Evolutionary conservation across 805 yeast genomes (phyloP), one percentile per base, ranked within the genome.

Genomic region (Hanseniaspora valbyensis): DNA sequence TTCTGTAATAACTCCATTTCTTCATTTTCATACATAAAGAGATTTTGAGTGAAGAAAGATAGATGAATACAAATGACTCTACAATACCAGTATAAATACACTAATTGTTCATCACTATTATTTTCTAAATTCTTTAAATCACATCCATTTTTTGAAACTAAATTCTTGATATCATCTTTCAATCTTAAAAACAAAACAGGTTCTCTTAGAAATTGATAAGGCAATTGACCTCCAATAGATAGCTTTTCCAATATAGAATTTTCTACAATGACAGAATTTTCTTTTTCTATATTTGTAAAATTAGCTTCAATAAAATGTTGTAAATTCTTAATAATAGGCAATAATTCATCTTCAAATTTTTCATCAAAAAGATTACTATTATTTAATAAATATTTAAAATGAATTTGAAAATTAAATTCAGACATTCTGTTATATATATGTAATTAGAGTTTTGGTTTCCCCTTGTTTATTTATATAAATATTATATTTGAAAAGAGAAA

Each of bases 31-130:
- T 78, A 73, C 39, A 78, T 68, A n/a, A 83, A 61, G 3, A 48
- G 30, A 25, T 19, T 40, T 33, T 48, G 42, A 13, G 40, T 40
- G 14, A 48, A 48, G n/a, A 48, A 48, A 0, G 87, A 76, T 50
- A 74, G 67, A 52, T 81, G 89, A 0, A 76, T 72, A 57, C 80
- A 79, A 32, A 83, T 60, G 3, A 80, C 77, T 64, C 94, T 73
- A 6, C 82, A 67, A 61, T 85, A 73, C 92, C 92, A 84, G 90
- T 92, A 84, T 40, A 69, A 68, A 2, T 74, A 66, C 2, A 80
- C 12, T 9, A 38, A 7, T 21, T 51, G 41, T 0, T 60, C 58
- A 54, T 53, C 57, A 2, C 71, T 65, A 3, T 75, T 52, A 18
- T 52, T 54, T 55, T 75, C 78, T 4, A 80, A 63, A 1, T 76